Conservation (phyloP, 495 filamentous ascomycete genomes). For the Tuber microsphaerosporum region DNA sequence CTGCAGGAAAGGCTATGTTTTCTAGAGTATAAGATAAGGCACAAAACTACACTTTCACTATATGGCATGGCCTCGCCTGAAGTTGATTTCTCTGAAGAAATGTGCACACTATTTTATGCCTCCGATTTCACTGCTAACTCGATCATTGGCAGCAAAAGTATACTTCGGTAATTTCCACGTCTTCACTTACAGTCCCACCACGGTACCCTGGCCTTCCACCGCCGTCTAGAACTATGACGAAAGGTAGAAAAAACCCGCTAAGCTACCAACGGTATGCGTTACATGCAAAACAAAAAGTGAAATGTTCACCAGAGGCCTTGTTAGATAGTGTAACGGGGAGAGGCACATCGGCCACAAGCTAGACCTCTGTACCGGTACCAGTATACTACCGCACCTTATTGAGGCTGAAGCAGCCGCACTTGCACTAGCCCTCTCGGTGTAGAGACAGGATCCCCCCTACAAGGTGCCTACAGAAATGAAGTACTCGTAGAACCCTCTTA, state of each 20-base stretch:
- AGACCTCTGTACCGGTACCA: not conserved
- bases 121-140: too few relatives aligned
- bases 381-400: not conserved
- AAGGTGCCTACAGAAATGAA: not conserved
- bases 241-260: not conserved
- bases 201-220: not conserved
- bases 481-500: not conserved
- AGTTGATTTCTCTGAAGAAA: not conserved
- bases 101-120: not conserved
- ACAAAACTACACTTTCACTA: not conserved
- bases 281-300: not conserved
- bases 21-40: not conserved
- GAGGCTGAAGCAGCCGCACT: not conserved
- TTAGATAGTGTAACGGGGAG: not conserved
- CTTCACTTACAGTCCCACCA: not conserved
- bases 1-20: not conserved
- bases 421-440: not conserved
- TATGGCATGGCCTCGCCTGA: not conserved
- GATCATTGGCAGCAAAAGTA: not conserved
- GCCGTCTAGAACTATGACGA: not conserved
- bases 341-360: not conserved
- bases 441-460: not conserved
- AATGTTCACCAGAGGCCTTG: not conserved
- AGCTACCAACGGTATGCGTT: not conserved
- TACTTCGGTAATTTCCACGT: not conserved